These are phyloP conservation scores for Aspergillus calidoustus DNA, from an alignment of 2,329 filamentous ascomycete genomes.

Conservation along the genomic window DNA sequence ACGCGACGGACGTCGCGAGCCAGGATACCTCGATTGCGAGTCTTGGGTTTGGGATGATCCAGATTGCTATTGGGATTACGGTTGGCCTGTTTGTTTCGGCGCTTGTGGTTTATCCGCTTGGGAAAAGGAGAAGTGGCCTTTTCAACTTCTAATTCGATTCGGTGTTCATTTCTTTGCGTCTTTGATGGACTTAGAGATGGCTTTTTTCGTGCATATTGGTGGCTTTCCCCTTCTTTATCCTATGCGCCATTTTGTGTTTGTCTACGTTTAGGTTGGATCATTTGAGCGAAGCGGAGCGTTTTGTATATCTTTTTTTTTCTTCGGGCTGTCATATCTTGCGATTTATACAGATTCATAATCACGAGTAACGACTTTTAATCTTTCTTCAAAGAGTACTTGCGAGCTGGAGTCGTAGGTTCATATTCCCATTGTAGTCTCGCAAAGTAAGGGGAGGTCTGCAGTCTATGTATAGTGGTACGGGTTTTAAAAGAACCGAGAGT, in stretches of 20 bases:
- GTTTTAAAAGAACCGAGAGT: background rate
- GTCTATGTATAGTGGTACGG: background rate
- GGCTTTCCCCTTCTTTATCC: too few species aligned
- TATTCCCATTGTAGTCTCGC: too few species aligned
- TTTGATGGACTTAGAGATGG: background rate
- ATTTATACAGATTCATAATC: background rate
- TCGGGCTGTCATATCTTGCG: background rate
- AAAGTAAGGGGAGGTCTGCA: too few species aligned
- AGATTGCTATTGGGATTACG: slow-evolving; percentile 55
- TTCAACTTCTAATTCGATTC: slow-evolving; percentile 47
- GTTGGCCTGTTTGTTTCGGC: slow-evolving; percentile 55
- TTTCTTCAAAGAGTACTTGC: too few species aligned
- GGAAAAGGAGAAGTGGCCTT: slow-evolving; percentile 54
- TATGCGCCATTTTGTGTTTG: background rate
- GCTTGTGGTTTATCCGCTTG: slow-evolving; percentile 53
- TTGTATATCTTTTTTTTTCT: background rate
- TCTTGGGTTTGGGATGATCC: slow-evolving; percentile 54
- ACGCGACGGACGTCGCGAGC: slow-evolving; percentile 12
- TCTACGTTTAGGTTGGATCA: background rate
- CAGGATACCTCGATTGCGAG: slow-evolving; percentile 33
- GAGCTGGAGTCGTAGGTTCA: too few species aligned
- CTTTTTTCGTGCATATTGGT: background rate
- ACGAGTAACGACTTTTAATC: background rate
- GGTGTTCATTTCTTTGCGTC: background rate
- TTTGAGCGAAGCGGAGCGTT: background rate